These are phyloP conservation scores for Mycena metata DNA, from an alignment of 768 basidiomycete genomes.

Conservation along the genomic window DNA sequence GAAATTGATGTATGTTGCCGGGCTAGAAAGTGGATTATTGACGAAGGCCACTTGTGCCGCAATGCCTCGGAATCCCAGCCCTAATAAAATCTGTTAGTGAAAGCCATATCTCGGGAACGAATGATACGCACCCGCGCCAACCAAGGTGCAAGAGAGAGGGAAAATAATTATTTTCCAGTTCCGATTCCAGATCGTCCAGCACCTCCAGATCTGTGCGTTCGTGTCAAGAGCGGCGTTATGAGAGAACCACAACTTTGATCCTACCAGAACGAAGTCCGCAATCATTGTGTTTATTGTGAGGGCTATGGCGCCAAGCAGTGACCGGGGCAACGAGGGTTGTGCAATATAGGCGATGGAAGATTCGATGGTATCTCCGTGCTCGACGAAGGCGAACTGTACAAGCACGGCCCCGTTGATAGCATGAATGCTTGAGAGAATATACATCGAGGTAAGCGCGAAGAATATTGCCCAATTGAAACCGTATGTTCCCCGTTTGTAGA, in stretches of 20 bases:
- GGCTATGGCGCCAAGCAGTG: neutral
- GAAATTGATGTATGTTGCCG: slow-evolving; percentile 7
- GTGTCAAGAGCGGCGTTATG: no score
- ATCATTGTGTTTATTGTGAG: slow-evolving; percentile 2
- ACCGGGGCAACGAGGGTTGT: neutral
- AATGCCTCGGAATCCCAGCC: slow-evolving; percentile 18
- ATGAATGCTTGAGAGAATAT: neutral
- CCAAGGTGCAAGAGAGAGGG: slow-evolving; percentile 9
- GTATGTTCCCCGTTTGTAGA: neutral
- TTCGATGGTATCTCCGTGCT: neutral
- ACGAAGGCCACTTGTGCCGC: slow-evolving; percentile 14
- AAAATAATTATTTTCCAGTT: slow-evolving; percentile 13
- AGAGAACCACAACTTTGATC: no score
- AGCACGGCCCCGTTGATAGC: slow-evolving; percentile 1
- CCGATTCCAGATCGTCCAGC: slow-evolving; percentile 25
- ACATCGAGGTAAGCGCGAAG: neutral
- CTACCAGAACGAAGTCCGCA: neutral
- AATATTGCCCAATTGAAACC: neutral
- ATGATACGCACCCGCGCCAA: slow-evolving; percentile 15
- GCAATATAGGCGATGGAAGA: neutral
- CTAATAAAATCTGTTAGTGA: neutral
- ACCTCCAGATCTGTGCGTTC: slow-evolving; percentile 24
- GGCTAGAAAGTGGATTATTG: slow-evolving; percentile 1
- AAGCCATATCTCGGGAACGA: neutral
- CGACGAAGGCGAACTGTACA: neutral